Percentiles rank a stretch among this genome's conserved stretches.
Conservation (phyloP, 1,139 yeast species). For the Kluyveromyces sp. region DNA sequence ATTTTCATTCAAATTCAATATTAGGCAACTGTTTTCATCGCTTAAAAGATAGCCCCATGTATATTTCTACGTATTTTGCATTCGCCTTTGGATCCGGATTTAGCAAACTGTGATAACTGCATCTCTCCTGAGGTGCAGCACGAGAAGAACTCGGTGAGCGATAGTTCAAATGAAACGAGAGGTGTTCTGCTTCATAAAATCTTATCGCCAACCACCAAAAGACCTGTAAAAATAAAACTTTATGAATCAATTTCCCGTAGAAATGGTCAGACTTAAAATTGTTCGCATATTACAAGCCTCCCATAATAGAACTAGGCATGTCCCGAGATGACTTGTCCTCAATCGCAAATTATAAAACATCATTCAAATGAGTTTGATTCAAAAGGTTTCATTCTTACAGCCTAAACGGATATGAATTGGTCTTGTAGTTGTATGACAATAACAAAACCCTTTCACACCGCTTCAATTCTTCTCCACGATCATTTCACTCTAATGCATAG, state of each 20-base stretch:
- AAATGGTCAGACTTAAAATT: conserved; percentile 24
- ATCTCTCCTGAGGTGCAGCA: conserved; percentile 5
- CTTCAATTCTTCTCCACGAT: neutral
- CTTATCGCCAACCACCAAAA: too few species aligned
- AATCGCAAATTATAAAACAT: conserved; percentile 55
- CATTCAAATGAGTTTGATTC: conserved; percentile 23
- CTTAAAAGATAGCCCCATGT: conserved; percentile 6
- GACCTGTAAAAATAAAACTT: too few species aligned
- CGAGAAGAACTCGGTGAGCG: neutral
- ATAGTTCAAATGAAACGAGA: too few species aligned
- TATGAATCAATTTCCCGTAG: neutral
- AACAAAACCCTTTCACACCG: neutral
- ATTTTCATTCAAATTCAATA: conserved; percentile 30
- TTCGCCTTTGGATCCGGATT: too few species aligned
- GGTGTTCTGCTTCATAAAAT: too few species aligned
- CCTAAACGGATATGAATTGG: neutral
- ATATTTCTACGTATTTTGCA: too few species aligned
- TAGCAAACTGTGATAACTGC: too few species aligned
- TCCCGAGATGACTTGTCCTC: conserved; percentile 37
- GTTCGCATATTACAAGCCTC: conserved; percentile 37
- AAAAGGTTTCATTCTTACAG: conserved; percentile 13
- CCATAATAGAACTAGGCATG: conserved; percentile 43
- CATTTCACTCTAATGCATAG: neutral
- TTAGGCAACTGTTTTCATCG: conserved; percentile 35
- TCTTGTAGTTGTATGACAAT: neutral